Percentiles rank a stretch among this genome's conserved stretches.
Conservation (phyloP, 345 rosid species). For the Pugionium dolabratum region DNA sequence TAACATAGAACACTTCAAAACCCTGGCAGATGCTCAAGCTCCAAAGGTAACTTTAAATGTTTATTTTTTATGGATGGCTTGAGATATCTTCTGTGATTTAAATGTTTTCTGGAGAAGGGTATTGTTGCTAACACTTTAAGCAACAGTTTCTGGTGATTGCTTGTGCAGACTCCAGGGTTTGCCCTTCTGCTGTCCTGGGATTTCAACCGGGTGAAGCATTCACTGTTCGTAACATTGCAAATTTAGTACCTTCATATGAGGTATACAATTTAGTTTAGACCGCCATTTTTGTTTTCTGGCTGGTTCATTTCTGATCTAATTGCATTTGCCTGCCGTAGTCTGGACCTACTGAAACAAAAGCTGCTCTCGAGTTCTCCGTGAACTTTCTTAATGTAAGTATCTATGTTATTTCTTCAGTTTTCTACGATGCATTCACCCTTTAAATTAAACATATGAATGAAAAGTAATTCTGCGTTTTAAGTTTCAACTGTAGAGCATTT, state of each 20-base stretch:
- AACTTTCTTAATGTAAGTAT: constrained; percentile 71
- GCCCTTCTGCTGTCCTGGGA: constrained; percentile 86
- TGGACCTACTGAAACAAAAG: constrained; percentile 95
- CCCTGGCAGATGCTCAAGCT: constrained; percentile 70
- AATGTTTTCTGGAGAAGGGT: too few species aligned
- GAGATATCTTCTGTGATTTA: neutral
- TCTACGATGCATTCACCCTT: neutral
- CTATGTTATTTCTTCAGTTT: constrained; percentile 1
- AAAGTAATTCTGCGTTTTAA: neutral
- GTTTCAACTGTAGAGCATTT: neutral
- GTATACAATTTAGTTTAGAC: constrained; percentile 38
- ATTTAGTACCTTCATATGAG: constrained; percentile 85
- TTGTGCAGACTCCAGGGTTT: constrained; percentile 97
- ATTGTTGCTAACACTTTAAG: constrained; percentile 35
- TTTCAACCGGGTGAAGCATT: constrained; percentile 98
- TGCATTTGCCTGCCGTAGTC: constrained; percentile 47
- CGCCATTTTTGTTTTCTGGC: neutral
- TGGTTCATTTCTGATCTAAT: constrained; percentile 25
- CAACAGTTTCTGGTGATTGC: constrained; percentile 94
- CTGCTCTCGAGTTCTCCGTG: constrained; percentile 91
- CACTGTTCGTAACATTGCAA: constrained; percentile 85
- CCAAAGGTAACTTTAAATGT: constrained; percentile 60
- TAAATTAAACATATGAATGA: neutral
- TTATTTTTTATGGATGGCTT: neutral
- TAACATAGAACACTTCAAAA: constrained; percentile 64